A percentile compares a stretch with the other conserved stretches of the same genome.
phyloP scores from a whole-genome alignment of 176 grass and related monocot species.

The Melocanna baccifera region DNA sequence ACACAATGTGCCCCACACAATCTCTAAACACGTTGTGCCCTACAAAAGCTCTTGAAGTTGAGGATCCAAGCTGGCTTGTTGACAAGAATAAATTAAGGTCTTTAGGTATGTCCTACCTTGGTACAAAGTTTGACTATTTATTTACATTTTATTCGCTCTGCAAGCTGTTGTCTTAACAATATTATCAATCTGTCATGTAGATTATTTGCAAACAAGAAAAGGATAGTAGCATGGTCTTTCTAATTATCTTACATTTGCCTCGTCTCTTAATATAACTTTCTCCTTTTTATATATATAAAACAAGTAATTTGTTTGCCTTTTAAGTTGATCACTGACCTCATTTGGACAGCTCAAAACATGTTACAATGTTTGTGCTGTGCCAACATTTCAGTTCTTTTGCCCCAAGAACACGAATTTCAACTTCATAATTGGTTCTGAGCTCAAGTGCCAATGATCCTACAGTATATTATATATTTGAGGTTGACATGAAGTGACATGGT shows the following conservation, averaged over 20 bases:
- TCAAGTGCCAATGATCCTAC: background rate
- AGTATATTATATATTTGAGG: background rate
- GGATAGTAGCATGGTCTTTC: background rate
- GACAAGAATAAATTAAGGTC: slow-evolving; percentile 65
- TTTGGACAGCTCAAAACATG: background rate
- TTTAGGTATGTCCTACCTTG: slow-evolving; percentile 54
- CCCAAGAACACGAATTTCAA: background rate
- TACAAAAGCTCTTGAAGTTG: slow-evolving; percentile 58
- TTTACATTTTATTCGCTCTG: background rate
- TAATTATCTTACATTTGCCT: background rate
- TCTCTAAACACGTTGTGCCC: slow-evolving; percentile 14
- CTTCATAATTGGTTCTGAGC: background rate
- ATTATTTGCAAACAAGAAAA: background rate
- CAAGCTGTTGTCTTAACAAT: slow-evolving; percentile 6
- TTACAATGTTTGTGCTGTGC: background rate
- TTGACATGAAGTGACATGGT: background rate
- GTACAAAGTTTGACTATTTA: background rate
- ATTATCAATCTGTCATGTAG: background rate
- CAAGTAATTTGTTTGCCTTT: background rate
- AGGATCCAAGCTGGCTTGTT: slow-evolving; percentile 69
- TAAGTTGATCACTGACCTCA: background rate
- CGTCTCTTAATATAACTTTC: background rate
- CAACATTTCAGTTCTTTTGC: background rate
- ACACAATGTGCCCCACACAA: slow-evolving; percentile 16
- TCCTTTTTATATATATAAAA: background rate